These are phyloP conservation scores for Carpinus fangiana DNA, from an alignment of 306 rosid genomes.

Conservation along the genomic window DNA sequence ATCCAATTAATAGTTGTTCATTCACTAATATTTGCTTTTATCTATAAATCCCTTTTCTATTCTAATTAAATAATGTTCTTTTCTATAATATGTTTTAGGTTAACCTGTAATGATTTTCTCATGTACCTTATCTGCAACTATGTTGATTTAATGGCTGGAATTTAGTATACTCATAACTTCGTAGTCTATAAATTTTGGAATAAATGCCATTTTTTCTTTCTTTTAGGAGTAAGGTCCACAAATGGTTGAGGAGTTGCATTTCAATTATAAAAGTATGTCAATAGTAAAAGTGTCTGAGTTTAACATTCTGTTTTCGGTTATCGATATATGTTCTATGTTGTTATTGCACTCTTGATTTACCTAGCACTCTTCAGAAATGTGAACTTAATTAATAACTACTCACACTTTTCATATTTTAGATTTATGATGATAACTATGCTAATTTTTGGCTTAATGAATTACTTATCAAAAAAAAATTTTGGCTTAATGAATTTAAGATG, in stretches of 20 bases:
- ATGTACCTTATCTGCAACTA: conserved; percentile 4
- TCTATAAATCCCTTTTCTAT: not conserved
- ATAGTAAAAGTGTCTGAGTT: not conserved
- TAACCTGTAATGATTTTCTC: not conserved
- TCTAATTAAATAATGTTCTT: not conserved
- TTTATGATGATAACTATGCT: not conserved
- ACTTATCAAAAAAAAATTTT: no score
- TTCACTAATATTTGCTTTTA: not conserved
- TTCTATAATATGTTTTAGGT: not conserved
- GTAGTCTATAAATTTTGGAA: not conserved
- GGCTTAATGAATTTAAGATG: conserved; percentile 54
- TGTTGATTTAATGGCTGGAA: conserved; percentile 1
- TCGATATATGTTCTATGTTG: not conserved
- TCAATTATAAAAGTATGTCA: not conserved
- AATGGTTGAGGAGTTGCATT: not conserved
- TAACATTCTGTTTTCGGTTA: not conserved
- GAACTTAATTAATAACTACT: not conserved
- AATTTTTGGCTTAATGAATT: conserved; percentile 23
- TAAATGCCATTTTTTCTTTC: not conserved
- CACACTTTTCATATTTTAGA: not conserved
- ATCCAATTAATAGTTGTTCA: not conserved
- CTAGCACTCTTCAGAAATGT: not conserved
- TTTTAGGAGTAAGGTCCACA: not conserved
- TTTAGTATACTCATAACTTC: not conserved
- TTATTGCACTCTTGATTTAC: not conserved